Evolutionary conservation across 129 eudicot genomes (phyloP), one percentile per base, ranked within the genome.

Genomic region (Saposhnikovia divaricata): DNA sequence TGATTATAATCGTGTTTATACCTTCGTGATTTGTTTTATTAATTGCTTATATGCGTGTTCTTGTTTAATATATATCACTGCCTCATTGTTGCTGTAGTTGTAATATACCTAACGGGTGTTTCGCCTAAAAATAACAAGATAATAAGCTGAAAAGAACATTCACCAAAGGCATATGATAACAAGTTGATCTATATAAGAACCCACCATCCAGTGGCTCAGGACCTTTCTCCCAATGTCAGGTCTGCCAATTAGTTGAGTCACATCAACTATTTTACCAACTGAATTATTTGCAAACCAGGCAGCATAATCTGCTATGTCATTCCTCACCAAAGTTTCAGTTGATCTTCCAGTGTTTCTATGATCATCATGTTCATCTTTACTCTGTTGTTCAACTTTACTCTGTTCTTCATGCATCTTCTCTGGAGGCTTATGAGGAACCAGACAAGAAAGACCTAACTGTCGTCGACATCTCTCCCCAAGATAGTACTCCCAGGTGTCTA

Each of bases 401-500:
- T 11, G 50, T 46, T 12, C 9, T 43, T 43, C 78, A 63, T 63
- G 63, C 78, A 75, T 75, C 61, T 46, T 46, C 78, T 75, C n/a
- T 46, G 78, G 61, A 46, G 78, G 78, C 4, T 53, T 4, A 46
- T 4, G 4, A 12, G 78, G 78, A 18, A 75, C 78, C 13, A 25
- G n/a, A 75, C 61, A 27, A 75, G 63, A 59, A 9, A 75, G 39
- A 46, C 78, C 78, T 2, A 75, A 75, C 51, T 75, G 78, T 18
- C 78, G 42, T 75, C 40, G 57, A 27, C 61, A 75, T 55, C 78
- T 75, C 61, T 75, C 78, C 59, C 78, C 78, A 27, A 75, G 78
- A 46, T 75, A 75, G 61, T 75, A 75, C 23, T 75, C 78, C 78
- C 78, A 75, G 57, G 63, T 75, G 61, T 75, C 78, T 12, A 46